These are phyloP conservation scores for Acorus gramineus DNA, from an alignment of 106 monocot species.

Conservation along the genomic window DNA sequence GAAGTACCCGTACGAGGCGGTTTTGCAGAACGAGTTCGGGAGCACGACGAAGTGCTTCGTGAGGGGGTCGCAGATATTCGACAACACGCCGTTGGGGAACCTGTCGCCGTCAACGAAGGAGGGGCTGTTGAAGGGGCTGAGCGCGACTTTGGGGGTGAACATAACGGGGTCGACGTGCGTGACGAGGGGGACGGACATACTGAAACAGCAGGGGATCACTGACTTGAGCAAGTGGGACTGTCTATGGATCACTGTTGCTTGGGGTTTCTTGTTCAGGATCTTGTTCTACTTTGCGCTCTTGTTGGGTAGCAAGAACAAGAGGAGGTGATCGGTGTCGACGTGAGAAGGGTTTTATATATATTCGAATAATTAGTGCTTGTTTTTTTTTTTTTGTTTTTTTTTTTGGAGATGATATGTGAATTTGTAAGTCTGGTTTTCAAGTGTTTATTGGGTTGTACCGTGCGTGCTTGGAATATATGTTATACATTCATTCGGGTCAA, in stretches of 20 bases:
- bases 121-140: background rate
- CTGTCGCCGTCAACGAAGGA: background rate
- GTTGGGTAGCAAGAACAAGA: background rate
- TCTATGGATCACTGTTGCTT: background rate
- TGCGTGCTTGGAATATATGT: too few species aligned
- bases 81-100: background rate
- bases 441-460: too few species aligned
- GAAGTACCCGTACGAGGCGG: slow-evolving; percentile 92
- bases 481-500: too few species aligned
- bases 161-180: background rate
- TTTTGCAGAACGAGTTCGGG: slow-evolving; percentile 80
- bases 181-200: background rate
- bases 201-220: background rate
- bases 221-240: background rate
- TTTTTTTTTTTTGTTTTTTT: too few species aligned
- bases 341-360: background rate
- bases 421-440: too few species aligned
- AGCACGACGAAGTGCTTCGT: slow-evolving; percentile 56
- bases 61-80: too few species aligned
- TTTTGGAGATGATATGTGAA: too few species aligned
- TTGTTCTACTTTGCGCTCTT: background rate
- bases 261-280: background rate
- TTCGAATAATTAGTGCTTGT: too few species aligned
- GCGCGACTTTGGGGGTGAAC: background rate
- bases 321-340: background rate